phyloP scores from a whole-genome alignment of 169 alveolate genomes.

The Cryptosporidium andersoni region DNA sequence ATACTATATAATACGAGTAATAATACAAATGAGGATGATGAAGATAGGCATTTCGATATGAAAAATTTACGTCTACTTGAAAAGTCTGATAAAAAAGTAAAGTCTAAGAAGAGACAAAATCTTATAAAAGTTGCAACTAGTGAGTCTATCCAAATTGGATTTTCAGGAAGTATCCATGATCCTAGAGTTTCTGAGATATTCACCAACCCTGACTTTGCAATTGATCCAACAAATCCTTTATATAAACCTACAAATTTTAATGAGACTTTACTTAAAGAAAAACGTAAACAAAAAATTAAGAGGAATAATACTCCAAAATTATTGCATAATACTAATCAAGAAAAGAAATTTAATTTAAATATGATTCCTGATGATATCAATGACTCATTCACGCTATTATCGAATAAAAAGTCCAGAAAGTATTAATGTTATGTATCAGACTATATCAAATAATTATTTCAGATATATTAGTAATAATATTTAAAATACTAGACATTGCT shows the following conservation, averaged over 20 bases:
- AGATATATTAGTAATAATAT: neutral
- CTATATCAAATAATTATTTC: neutral
- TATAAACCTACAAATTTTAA: constrained; percentile 76
- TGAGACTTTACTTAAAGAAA: constrained; percentile 16
- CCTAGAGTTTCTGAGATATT: constrained; percentile 80
- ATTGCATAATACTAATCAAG: constrained; percentile 4
- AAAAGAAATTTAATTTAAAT: neutral
- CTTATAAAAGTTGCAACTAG: constrained; percentile 17
- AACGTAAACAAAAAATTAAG: constrained; percentile 42
- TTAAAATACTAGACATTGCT: no score
- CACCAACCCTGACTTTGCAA: constrained; percentile 83
- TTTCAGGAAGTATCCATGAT: constrained; percentile 74
- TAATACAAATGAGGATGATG: constrained; percentile 15
- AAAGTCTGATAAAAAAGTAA: constrained; percentile 23
- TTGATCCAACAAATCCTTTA: constrained; percentile 88
- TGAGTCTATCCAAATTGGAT: constrained; percentile 20
- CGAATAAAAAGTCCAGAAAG: constrained; percentile 5
- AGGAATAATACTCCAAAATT: neutral
- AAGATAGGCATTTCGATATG: constrained; percentile 68
- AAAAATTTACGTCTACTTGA: constrained; percentile 26
- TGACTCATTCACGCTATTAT: constrained; percentile 19
- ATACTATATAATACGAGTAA: neutral
- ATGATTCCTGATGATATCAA: neutral
- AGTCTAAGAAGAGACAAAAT: constrained; percentile 47
- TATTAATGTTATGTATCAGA: neutral